Conservation (phyloP, 805 yeast genomes). For the Wickerhamomyces tratensis region DNA sequence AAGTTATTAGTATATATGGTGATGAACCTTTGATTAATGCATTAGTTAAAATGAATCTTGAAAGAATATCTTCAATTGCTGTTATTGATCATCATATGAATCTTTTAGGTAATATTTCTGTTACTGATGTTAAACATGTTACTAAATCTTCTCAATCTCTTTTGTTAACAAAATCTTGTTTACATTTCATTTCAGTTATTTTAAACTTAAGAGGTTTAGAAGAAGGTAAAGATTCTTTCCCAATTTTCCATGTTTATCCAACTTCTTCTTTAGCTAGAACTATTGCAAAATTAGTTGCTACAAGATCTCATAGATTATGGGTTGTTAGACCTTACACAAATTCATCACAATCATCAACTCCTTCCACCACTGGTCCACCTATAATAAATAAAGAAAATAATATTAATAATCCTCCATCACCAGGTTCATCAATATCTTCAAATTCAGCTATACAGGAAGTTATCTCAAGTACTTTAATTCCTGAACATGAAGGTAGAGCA, state of each 20-base stretch:
- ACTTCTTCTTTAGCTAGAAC: conserved; percentile 77
- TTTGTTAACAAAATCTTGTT: conserved; percentile 69
- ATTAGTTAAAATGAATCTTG: conserved; percentile 70
- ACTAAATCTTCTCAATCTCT: conserved; percentile 83
- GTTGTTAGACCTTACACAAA: conserved; percentile 51
- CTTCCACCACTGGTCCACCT: conserved; percentile 12
- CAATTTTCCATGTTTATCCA: conserved; percentile 86
- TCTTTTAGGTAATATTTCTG: conserved; percentile 85
- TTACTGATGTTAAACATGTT: conserved; percentile 86
- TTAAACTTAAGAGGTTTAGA: conserved; percentile 83
- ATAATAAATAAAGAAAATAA: no score
- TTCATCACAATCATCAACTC: conserved; percentile 5
- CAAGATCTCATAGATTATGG: conserved; percentile 87
- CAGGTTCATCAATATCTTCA: conserved; percentile 6
- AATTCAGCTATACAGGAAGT: conserved; percentile 13
- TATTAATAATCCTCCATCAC: not conserved
- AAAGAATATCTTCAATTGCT: conserved; percentile 83
- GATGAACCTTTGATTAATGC: conserved; percentile 87
- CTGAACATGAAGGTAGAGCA: conserved; percentile 42
- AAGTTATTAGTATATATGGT: conserved; percentile 76
- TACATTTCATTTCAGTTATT: conserved; percentile 81
- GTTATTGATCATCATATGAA: conserved; percentile 74
- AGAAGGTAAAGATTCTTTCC: conserved; percentile 93
- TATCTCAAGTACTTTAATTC: conserved; percentile 9
- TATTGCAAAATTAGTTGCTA: conserved; percentile 91